These are phyloP conservation scores for Hypomontagnella monticulosa DNA, from an alignment of 495 filamentous ascomycete species.

Conservation along the genomic window DNA sequence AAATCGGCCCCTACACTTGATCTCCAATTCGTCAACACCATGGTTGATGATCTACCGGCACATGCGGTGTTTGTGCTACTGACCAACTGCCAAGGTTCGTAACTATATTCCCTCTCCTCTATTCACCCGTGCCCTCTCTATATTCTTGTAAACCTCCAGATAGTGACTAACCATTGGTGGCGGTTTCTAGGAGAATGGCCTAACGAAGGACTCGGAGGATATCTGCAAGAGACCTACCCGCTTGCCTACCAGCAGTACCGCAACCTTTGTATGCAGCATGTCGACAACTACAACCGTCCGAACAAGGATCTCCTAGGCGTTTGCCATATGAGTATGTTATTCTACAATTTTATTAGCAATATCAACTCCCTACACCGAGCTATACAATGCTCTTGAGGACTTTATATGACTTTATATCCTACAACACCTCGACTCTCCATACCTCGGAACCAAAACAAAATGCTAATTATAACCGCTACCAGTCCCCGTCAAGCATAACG, in stretches of 20 bases:
- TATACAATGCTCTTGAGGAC: background rate
- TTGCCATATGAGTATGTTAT: slow-evolving; percentile 1
- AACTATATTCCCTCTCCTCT: background rate
- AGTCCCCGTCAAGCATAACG: background rate
- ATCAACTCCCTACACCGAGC: background rate
- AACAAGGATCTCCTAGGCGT: background rate
- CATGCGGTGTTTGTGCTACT: background rate
- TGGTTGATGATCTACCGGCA: too few relatives aligned
- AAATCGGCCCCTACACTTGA: too few relatives aligned
- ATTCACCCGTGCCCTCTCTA: too few relatives aligned
- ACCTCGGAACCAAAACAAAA: background rate
- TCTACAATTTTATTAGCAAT: background rate
- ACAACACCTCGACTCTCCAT: too few relatives aligned
- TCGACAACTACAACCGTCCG: background rate
- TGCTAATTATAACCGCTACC: background rate
- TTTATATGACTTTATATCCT: too few relatives aligned
- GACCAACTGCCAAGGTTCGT: slow-evolving; percentile 11
- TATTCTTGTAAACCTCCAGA: background rate
- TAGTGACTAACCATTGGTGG: background rate
- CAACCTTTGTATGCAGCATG: background rate
- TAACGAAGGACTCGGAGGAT: background rate
- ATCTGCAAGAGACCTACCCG: background rate
- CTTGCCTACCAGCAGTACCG: background rate
- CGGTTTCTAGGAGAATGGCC: slow-evolving; percentile 4
- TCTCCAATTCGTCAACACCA: too few relatives aligned